phyloP scores from a whole-genome alignment of 2,329 filamentous ascomycete genomes.

The Pseudocercospora crystallina region DNA sequence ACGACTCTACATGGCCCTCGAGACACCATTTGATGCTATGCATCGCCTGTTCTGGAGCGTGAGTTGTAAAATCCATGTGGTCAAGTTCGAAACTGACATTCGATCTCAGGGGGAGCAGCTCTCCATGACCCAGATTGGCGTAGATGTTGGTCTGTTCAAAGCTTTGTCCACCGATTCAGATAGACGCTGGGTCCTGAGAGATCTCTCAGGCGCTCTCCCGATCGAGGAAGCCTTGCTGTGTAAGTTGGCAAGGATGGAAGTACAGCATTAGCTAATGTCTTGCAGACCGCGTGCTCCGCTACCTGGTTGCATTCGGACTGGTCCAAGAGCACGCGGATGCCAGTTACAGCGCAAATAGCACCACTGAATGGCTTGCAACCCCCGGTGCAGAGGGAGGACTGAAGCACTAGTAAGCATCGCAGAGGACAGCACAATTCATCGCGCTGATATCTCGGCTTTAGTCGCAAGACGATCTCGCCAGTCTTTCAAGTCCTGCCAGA shows the following conservation, averaged over 20 bases:
- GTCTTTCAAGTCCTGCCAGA: constrained; percentile 5
- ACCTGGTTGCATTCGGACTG: constrained; percentile 6
- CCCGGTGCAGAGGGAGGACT: constrained; percentile 12
- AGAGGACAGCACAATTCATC: too few relatives aligned
- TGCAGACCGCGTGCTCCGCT: constrained; percentile 6
- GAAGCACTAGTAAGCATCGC: constrained; percentile 13
- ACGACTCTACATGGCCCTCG: not conserved
- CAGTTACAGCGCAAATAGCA: constrained; percentile 10
- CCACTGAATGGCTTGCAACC: constrained; percentile 14
- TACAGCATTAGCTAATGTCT: too few relatives aligned
- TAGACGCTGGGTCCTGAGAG: not conserved
- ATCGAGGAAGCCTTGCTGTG: constrained; percentile 3
- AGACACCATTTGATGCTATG: constrained; percentile 6
- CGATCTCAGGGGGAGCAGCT: not conserved
- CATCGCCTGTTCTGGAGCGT: constrained; percentile 1
- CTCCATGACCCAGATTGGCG: constrained; percentile 9
- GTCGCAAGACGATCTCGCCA: not conserved
- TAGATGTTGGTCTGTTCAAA: constrained; percentile 13
- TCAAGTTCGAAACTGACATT: too few relatives aligned
- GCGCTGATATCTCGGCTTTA: too few relatives aligned
- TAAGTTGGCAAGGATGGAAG: too few relatives aligned
- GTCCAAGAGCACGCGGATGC: constrained; percentile 1
- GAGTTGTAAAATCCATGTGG: too few relatives aligned
- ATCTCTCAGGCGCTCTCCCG: constrained; percentile 2
- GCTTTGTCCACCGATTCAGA: constrained; percentile 2